These are phyloP conservation scores for Basipetospora chlamydospora DNA, from an alignment of 2,329 filamentous ascomycete species.

Conservation along the genomic window DNA sequence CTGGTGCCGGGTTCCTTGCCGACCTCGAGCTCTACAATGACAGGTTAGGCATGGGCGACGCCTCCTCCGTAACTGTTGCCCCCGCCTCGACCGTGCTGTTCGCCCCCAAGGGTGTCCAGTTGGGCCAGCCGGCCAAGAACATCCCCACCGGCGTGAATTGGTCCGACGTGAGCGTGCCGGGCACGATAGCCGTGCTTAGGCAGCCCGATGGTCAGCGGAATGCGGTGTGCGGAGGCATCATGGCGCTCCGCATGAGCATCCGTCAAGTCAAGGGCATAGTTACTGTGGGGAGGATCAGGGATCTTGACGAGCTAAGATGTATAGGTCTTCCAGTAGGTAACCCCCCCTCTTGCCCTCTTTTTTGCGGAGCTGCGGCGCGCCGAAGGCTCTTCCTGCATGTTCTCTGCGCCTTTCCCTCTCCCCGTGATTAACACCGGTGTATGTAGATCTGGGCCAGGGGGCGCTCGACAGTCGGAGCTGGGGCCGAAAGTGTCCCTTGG, in stretches of 20 bases:
- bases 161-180: constrained; percentile 47
- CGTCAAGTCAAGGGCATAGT: constrained; percentile 46
- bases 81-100: constrained; percentile 50
- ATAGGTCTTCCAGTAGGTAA: constrained; percentile 40
- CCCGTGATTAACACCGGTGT: not conserved
- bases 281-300: constrained; percentile 54
- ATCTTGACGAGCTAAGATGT: constrained; percentile 43
- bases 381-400: too few species aligned
- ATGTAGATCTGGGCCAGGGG: constrained; percentile 39
- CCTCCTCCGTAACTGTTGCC: constrained; percentile 25
- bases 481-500: constrained; percentile 40
- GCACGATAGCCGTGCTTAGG: constrained; percentile 50
- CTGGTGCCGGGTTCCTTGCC: constrained; percentile 50
- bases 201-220: constrained; percentile 52
- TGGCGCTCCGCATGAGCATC: constrained; percentile 53
- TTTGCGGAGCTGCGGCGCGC: too few species aligned
- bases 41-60: too few species aligned
- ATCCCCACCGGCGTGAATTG: constrained; percentile 49
- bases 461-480: constrained; percentile 42
- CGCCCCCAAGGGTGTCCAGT: constrained; percentile 36
- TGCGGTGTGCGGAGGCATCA: constrained; percentile 63
- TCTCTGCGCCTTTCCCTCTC: not conserved
- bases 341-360: not conserved
- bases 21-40: constrained; percentile 30
- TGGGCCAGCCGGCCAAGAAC: constrained; percentile 21